phyloP scores from a whole-genome alignment of 2,329 filamentous ascomycete genomes.

The Stemphylium lycopersici region DNA sequence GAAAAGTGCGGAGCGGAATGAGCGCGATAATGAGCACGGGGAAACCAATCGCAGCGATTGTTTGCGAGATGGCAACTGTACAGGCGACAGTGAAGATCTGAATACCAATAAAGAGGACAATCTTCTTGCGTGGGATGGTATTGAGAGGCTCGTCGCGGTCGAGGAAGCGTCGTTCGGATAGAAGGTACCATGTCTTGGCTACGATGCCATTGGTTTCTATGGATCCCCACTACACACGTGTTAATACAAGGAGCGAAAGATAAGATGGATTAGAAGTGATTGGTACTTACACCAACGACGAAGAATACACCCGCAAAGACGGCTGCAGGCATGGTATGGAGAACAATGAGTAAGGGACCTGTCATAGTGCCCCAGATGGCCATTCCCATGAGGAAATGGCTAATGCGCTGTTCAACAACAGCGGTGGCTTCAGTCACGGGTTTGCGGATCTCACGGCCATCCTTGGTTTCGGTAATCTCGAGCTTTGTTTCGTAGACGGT shows the following conservation, averaged over 20 bases:
- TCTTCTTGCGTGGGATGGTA: conserved; percentile 51
- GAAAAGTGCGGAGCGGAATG: conserved; percentile 59
- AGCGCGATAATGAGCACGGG: conserved; percentile 62
- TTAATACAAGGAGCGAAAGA: background rate
- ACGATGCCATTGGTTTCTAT: conserved; percentile 57
- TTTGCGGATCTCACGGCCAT: conserved; percentile 51
- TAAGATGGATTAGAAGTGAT: background rate
- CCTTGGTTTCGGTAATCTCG: conserved; percentile 49
- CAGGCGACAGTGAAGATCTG: conserved; percentile 57
- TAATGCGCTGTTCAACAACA: conserved; percentile 61
- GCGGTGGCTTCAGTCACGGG: conserved; percentile 53
- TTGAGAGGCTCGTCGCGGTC: conserved; percentile 55
- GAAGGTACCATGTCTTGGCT: conserved; percentile 55
- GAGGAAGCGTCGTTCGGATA: conserved; percentile 55
- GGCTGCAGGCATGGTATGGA: conserved; percentile 59
- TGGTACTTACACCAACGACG: conserved; percentile 55
- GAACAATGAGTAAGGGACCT: conserved; percentile 56
- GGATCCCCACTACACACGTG: conserved; percentile 47
- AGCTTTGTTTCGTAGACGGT: conserved; percentile 47
- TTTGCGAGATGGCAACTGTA: conserved; percentile 62
- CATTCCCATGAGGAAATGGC: conserved; percentile 62
- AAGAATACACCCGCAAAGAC: conserved; percentile 63
- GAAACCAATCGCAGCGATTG: conserved; percentile 63
- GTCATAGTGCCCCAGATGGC: conserved; percentile 61
- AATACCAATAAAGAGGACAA: conserved; percentile 56